Evolutionary conservation across 371 early-diverging fungal species (phyloP).

Genomic region (Neoconidiobolus thromboides): DNA sequence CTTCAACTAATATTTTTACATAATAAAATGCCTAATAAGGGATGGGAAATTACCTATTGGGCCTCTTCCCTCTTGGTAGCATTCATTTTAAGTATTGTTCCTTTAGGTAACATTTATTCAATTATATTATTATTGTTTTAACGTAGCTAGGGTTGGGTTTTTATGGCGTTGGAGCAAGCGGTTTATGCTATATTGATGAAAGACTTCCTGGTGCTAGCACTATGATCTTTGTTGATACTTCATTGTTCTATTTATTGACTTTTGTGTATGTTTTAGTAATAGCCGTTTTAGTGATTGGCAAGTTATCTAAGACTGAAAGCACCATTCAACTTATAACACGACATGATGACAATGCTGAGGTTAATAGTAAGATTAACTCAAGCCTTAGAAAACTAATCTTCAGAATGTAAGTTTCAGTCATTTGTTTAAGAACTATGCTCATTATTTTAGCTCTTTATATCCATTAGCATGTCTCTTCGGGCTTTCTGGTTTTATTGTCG

Average conservation of each 20-base stretch:
- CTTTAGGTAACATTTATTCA: not conserved
- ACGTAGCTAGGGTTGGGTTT: not conserved
- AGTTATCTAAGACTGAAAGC: not conserved
- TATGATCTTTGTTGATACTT: not conserved
- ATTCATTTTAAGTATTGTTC: not conserved
- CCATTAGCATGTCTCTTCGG: not conserved
- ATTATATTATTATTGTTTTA: not conserved
- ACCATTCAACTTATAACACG: not conserved
- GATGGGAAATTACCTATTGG: conserved; percentile 4
- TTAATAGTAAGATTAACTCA: not conserved
- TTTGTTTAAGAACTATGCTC: not conserved
- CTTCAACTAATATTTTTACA: not conserved
- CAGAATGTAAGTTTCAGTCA: not conserved
- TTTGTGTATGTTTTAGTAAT: not conserved
- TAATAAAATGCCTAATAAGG: not conserved
- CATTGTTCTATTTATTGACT: not conserved
- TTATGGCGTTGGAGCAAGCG: not conserved
- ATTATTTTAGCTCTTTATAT: not conserved
- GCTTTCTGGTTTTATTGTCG: not conserved
- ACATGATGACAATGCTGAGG: not conserved
- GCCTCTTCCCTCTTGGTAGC: not conserved
- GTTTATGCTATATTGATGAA: not conserved
- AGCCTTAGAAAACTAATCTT: not conserved
- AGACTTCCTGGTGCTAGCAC: not conserved
- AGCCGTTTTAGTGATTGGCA: not conserved